Evolutionary conservation across 768 basidiomycete genomes (phyloP), one percentile per base, ranked within the genome.

Genomic region (Podaxis rugospora): DNA sequence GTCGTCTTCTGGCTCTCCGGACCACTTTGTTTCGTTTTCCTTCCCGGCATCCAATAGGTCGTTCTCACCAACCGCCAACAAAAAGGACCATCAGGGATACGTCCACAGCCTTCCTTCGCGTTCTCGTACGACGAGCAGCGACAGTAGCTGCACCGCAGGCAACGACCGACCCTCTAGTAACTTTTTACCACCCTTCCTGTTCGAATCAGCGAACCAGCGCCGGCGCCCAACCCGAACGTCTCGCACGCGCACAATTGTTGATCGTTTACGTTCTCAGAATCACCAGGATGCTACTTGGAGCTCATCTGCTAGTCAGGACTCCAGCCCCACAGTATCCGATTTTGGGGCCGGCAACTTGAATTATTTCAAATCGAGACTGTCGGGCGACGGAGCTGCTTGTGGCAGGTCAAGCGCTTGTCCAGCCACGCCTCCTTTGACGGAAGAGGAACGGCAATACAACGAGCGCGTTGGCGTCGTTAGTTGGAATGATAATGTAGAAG

Each of bases 181-280:
- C 35, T 47, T 55, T 50, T 49, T 85, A 23, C 82, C 83, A 0
- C 72, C 80, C 6, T 83, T 83, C 70, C 71, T 85, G 27, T 76
- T 80, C 50, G 78, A 80, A 37, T 63, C 71, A 55, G 65, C 70
- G 54, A 55, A 55, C 23, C 59, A 61, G 35, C 69, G 69, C 44
- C 75, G 74, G 16, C 75, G 71, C 28, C 77, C 75, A 47, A 71
- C 74, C 10, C 75, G 82, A 21, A 67, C 75, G 35, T 86, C 85
- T 21, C 81, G 80, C 66, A 87, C 85, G 18, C 78, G 85, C 11
- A 80, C 83, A 63, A 82, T 87, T 44, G 82, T 87, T 32, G 85
- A 87, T 63, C 76, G 78, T 37, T 68, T 86, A 42, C 78, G 83
- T 56, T 82, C 77, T 5, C 68, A 71, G 14, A 32, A 47, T 50